Evolutionary conservation across 345 rosid genomes (phyloP).

Genomic region (Iberis pinnata): DNA sequence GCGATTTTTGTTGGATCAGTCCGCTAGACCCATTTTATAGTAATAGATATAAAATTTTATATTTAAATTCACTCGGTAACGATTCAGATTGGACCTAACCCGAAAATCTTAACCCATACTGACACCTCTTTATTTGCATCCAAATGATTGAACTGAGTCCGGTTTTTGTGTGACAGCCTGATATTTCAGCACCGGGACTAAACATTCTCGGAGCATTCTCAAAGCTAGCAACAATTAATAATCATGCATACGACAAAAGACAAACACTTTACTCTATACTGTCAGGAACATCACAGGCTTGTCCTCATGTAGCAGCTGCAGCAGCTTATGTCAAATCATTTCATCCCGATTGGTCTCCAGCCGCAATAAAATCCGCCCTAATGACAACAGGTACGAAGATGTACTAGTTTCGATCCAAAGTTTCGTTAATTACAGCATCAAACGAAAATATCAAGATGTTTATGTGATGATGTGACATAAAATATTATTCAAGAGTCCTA

Average conservation of each 20-base stretch:
- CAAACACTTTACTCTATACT: conserved; percentile 40
- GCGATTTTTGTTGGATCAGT: too few species aligned
- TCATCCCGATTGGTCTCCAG: conserved; percentile 84
- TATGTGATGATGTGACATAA: too few species aligned
- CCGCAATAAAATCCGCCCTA: conserved; percentile 75
- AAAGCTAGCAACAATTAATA: conserved; percentile 39
- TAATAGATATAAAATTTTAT: too few species aligned
- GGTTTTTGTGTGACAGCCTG: conserved; percentile 48
- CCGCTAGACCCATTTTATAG: too few species aligned
- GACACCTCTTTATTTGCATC: background rate
- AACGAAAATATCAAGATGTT: background rate
- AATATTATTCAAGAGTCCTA: too few species aligned
- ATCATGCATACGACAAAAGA: conserved; percentile 36
- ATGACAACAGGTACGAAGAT: conserved; percentile 80
- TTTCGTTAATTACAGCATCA: too few species aligned
- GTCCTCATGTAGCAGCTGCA: conserved; percentile 73
- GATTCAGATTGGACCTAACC: too few species aligned
- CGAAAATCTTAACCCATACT: too few species aligned
- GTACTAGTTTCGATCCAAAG: too few species aligned
- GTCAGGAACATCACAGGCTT: conserved; percentile 91
- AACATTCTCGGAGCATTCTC: conserved; percentile 73
- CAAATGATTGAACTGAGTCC: background rate
- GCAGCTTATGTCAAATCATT: conserved; percentile 78
- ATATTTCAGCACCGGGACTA: conserved; percentile 74
- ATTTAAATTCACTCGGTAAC: too few species aligned